Evolutionary conservation across 1,284 basidiomycete species (phyloP), one percentile per base, ranked within the genome.

Genomic region (Boletus smithii): DNA sequence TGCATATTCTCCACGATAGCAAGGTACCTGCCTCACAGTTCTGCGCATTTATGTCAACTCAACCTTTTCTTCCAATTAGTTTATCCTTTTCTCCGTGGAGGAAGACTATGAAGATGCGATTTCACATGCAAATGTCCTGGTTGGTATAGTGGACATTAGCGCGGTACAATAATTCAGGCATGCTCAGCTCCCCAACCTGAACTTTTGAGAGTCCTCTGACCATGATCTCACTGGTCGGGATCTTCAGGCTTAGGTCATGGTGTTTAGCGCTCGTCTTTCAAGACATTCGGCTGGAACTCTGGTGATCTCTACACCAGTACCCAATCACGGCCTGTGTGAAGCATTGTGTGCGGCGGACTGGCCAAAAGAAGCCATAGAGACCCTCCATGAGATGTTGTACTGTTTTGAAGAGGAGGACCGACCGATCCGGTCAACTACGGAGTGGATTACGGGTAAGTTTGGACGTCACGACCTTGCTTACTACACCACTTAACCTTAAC

Each of bases 301-400:
- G n/a, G n/a, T n/a, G n/a, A n/a, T n/a, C 11, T 48, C 44, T 31
- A 30, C 24, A 17, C 44, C 3, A 22, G 33, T 7, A 18, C 34
- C 14, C 34, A 38, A 24, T n/a, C 35, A 41, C 1, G 42, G 29
- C 29, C 16, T n/a, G n/a, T n/a, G n/a, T n/a, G n/a, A n/a, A n/a
- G n/a, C n/a, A n/a, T n/a, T 47, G 11, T 48, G 42, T 26, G 35
- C 18, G 11, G 34, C 35, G 7, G 35, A 48, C 5, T 14, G 16
- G 14, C 34, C 46, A n/a, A 30, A 36, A 42, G 46, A 47, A 26
- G 46, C 46, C 16, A 30, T 47, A 41, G 46, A 43, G 9, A 16
- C 34, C 4, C 22, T 47, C 7, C 22, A 20, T 3, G 16, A 32
- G 11, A 31, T 48, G 18, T 37, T 5, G 34, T 4, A n/a, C 17